Evolutionary conservation across 345 rosid species (phyloP).

Genomic region (Syzygium jambos): DNA sequence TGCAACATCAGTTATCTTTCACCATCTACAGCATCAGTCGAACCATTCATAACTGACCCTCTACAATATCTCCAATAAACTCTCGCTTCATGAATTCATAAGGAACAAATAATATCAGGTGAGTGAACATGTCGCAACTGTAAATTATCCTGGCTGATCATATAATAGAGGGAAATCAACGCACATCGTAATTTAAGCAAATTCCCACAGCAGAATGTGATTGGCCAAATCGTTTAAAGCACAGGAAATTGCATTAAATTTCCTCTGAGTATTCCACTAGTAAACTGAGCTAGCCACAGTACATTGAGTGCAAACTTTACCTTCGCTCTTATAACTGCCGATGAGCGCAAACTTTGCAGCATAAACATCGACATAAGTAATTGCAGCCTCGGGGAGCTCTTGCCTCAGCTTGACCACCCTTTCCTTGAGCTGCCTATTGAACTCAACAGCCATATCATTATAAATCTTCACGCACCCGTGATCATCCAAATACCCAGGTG

Average conservation of each 20-base stretch:
- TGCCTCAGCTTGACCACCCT: conserved; percentile 38
- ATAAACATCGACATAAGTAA: conserved; percentile 74
- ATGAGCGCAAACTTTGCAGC: conserved; percentile 70
- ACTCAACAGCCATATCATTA: conserved; percentile 68
- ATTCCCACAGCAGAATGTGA: neutral
- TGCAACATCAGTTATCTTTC: neutral
- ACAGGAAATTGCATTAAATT: neutral
- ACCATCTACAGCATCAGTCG: neutral
- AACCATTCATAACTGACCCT: neutral
- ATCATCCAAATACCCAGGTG: conserved; percentile 58
- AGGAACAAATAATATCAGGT: neutral
- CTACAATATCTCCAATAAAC: neutral
- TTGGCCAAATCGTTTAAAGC: neutral
- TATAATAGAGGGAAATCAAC: neutral
- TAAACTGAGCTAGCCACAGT: neutral
- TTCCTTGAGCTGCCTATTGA: conserved; percentile 61
- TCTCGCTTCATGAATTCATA: neutral
- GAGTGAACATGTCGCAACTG: neutral
- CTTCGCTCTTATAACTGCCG: conserved; percentile 47
- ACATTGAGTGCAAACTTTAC: conserved; percentile 13
- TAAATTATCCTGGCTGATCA: neutral
- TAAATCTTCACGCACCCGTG: conserved; percentile 72
- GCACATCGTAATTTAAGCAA: neutral
- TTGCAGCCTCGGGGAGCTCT: conserved; percentile 58
- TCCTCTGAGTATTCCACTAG: neutral